A percentile compares a stretch with the other conserved stretches of the same genome.
Evolutionary conservation across 1,139 yeast genomes (phyloP).

Genomic region (Geotrichum bryndzae): DNA sequence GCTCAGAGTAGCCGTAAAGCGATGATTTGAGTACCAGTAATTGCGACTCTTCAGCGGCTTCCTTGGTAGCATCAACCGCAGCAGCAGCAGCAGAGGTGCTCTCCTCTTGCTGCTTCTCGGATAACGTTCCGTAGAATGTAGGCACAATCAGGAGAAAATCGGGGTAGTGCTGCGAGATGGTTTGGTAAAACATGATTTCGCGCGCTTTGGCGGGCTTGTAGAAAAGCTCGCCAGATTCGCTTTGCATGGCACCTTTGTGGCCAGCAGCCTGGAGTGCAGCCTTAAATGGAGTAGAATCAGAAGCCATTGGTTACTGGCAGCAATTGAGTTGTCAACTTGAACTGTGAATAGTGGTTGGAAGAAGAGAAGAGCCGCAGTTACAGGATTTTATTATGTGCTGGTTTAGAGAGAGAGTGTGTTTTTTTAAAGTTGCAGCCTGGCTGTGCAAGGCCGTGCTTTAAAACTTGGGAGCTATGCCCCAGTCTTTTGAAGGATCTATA

Average conservation of each 20-base stretch:
- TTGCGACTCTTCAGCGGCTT: slow-evolving; percentile 14
- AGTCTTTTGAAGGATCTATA: too few species aligned
- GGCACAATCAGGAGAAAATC: slow-evolving; percentile 35
- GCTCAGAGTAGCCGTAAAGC: slow-evolving; percentile 47
- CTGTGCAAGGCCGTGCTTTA: too few species aligned
- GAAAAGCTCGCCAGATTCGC: slow-evolving; percentile 57
- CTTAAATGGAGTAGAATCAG: slow-evolving; percentile 2
- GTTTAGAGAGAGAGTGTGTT: too few species aligned
- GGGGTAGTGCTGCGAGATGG: slow-evolving; percentile 23
- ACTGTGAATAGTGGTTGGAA: background rate
- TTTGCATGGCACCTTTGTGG: slow-evolving; percentile 70
- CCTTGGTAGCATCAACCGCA: slow-evolving; percentile 15
- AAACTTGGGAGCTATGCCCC: too few species aligned
- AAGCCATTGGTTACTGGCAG: background rate
- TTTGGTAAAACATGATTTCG: slow-evolving; percentile 67
- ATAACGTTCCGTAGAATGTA: slow-evolving; percentile 39
- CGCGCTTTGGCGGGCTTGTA: slow-evolving; percentile 59
- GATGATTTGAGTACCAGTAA: slow-evolving; percentile 14
- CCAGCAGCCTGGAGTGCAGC: slow-evolving; percentile 68
- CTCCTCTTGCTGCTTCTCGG: slow-evolving; percentile 12
- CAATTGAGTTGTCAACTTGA: background rate
- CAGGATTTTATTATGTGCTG: too few species aligned
- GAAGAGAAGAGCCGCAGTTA: background rate
- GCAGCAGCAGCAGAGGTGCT: slow-evolving; percentile 6
- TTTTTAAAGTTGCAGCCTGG: too few species aligned